phyloP scores from a whole-genome alignment of 2,329 filamentous ascomycete species.

The Aspergillus caelatus region DNA sequence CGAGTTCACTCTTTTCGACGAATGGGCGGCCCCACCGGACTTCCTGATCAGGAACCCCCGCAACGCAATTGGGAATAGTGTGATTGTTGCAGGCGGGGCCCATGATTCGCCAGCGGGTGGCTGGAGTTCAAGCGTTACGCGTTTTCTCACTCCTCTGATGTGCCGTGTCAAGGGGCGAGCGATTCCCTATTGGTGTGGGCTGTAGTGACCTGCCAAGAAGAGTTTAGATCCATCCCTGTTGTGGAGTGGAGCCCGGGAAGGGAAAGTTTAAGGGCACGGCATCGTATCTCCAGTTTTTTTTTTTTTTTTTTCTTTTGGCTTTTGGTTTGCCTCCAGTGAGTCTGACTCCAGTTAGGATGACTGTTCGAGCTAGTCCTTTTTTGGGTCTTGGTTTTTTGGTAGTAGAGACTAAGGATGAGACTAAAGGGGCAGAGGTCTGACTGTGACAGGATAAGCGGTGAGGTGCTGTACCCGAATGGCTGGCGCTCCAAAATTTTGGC shows the following conservation, averaged over 20 bases:
- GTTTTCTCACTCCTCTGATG: constrained; percentile 22
- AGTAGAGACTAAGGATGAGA: background rate
- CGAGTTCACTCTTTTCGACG: constrained; percentile 9
- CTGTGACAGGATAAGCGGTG: constrained; percentile 26
- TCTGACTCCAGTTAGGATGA: background rate
- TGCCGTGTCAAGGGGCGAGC: constrained; percentile 23
- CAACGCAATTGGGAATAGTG: constrained; percentile 21
- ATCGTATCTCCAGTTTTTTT: background rate
- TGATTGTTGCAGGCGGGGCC: background rate
- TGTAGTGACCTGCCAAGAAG: constrained; percentile 22
- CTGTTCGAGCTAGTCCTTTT: background rate
- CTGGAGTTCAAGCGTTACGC: constrained; percentile 22
- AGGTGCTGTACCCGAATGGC: constrained; percentile 11
- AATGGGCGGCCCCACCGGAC: constrained; percentile 13
- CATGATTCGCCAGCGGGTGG: constrained; percentile 16
- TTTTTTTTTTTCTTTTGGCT: background rate
- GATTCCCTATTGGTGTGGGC: constrained; percentile 15
- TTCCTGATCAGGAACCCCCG: constrained; percentile 22
- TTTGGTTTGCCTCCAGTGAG: background rate
- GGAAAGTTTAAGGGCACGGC: constrained; percentile 13
- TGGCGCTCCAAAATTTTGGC: constrained; percentile 1
- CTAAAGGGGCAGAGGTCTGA: background rate
- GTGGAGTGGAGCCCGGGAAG: background rate
- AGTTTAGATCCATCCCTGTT: constrained; percentile 17
- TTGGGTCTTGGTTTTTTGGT: background rate